phyloP scores from a whole-genome alignment of 1,139 yeast species.

The Yarrowia galli region DNA sequence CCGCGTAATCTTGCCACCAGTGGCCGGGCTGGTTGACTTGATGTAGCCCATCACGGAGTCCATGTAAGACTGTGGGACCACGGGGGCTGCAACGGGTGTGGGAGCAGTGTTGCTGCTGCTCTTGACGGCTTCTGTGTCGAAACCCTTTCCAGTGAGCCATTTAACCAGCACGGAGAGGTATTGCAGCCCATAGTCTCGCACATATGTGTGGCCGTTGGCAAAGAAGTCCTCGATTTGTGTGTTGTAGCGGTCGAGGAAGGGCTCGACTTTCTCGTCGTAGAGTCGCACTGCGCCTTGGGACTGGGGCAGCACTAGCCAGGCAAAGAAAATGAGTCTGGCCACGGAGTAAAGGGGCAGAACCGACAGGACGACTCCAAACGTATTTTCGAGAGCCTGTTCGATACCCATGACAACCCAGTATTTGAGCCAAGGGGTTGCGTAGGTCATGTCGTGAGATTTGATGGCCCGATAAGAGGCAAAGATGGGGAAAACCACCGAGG shows the following conservation, averaged over 20 bases:
- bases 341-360: conserved; percentile 61
- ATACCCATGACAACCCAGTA: conserved; percentile 66
- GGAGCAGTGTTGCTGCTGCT: conserved; percentile 8
- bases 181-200: conserved; percentile 44
- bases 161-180: conserved; percentile 42
- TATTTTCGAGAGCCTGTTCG: conserved; percentile 54
- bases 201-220: conserved; percentile 43
- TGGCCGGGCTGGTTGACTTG: conserved; percentile 24
- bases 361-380: conserved; percentile 53
- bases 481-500: conserved; percentile 62
- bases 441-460: conserved; percentile 56
- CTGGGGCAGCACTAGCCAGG: conserved; percentile 64
- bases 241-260: conserved; percentile 50
- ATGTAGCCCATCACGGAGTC: conserved; percentile 28
- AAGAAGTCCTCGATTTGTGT: conserved; percentile 46
- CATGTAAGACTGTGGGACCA: conserved; percentile 25
- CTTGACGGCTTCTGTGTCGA: conserved; percentile 28
- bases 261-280: conserved; percentile 49
- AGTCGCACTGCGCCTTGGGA: conserved; percentile 53
- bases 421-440: conserved; percentile 65
- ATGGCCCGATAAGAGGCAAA: conserved; percentile 65
- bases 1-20: conserved; percentile 28
- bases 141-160: conserved; percentile 32
- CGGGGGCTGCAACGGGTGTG: background rate
- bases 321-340: conserved; percentile 52